phyloP scores from a whole-genome alignment of 2,329 filamentous ascomycete species.

The Fusarium sp. region DNA sequence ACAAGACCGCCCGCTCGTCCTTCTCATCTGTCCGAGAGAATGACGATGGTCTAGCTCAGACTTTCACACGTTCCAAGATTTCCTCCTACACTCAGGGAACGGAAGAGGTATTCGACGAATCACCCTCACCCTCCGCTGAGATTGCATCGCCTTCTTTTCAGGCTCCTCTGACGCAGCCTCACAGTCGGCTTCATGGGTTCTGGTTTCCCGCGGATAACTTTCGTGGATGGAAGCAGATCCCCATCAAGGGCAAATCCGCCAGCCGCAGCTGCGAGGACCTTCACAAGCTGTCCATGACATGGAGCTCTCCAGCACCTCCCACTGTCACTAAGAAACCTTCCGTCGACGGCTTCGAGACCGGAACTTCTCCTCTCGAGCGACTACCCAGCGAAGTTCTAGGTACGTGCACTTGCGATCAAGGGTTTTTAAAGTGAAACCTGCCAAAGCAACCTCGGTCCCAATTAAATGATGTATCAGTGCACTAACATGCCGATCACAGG shows the following conservation, averaged over 20 bases:
- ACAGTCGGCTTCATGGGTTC: conserved; percentile 67
- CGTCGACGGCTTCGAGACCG: conserved; percentile 52
- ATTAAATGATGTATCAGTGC: conserved; percentile 21
- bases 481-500: conserved; percentile 58
- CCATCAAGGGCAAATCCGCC: conserved; percentile 66
- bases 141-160: conserved; percentile 60
- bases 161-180: conserved; percentile 64
- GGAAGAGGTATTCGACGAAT: conserved; percentile 65
- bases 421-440: conserved; percentile 12
- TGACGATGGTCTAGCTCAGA: conserved; percentile 68
- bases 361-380: conserved; percentile 70
- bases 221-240: conserved; percentile 71
- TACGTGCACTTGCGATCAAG: conserved; percentile 55
- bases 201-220: conserved; percentile 69
- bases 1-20: conserved; percentile 62
- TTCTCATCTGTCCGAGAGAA: conserved; percentile 72
- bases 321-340: conserved; percentile 45
- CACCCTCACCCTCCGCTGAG: conserved; percentile 55
- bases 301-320: conserved; percentile 57
- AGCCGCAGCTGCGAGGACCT: conserved; percentile 72
- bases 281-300: conserved; percentile 65
- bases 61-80: conserved; percentile 71
- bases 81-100: conserved; percentile 65
- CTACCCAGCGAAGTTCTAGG: conserved; percentile 77
- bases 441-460: conserved; percentile 14